Conservation (phyloP, 305 asterid species). For the Ajuga reptans region DNA sequence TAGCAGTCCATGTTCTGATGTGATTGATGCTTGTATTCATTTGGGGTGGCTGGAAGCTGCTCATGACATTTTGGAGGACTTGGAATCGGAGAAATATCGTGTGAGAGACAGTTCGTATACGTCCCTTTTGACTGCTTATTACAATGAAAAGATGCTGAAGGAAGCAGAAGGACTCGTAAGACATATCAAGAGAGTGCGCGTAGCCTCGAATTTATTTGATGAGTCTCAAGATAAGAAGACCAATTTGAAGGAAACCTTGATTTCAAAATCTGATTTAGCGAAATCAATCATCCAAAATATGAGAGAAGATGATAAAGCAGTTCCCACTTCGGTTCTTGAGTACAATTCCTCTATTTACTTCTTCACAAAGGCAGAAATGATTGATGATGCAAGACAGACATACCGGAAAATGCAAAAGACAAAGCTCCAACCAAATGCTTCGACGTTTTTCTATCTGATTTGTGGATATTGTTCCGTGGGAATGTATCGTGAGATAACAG, state of each 20-base stretch:
- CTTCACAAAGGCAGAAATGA: constrained; percentile 71
- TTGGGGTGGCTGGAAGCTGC: constrained; percentile 86
- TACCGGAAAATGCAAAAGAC: constrained; percentile 58
- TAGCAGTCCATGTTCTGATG: constrained; percentile 36
- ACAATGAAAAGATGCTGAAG: constrained; percentile 37
- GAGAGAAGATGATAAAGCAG: constrained; percentile 34
- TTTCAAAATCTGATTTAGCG: constrained; percentile 32
- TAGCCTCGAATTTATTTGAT: constrained; percentile 12
- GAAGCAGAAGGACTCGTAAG: constrained; percentile 61
- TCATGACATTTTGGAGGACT: constrained; percentile 81
- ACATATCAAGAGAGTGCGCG: constrained; percentile 33
- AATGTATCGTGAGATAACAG: constrained; percentile 70
- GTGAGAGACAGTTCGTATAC: constrained; percentile 31
- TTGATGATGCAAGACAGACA: constrained; percentile 55
- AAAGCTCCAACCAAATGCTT: constrained; percentile 51
- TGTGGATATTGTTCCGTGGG: constrained; percentile 52
- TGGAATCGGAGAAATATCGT: constrained; percentile 39
- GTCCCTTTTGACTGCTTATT: constrained; percentile 54
- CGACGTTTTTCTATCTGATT: constrained; percentile 50
- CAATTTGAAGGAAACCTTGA: constrained; percentile 17
- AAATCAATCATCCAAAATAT: constrained; percentile 33
- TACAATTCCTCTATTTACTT: constrained; percentile 61
- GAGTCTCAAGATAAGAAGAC: constrained; percentile 20
- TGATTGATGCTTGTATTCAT: constrained; percentile 50
- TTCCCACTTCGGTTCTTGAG: constrained; percentile 30